Base-by-base conservation (phyloP, 169 alveolate species). In the Babesia gibsoni region DNA sequence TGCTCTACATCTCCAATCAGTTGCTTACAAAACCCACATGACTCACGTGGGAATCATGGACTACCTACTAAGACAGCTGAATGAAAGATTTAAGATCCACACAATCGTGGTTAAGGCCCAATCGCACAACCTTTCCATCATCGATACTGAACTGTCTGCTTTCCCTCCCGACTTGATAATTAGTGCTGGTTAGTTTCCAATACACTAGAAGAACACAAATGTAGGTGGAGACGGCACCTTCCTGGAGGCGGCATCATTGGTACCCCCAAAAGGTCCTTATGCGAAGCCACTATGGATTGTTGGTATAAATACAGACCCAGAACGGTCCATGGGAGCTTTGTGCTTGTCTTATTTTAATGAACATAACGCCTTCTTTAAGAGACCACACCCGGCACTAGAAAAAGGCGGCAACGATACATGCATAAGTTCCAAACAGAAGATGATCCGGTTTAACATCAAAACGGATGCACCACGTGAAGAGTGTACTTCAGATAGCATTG, bases 221-320 rank as follows among this genome's bases (percentile, higher is more conserved):
- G 20, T 18, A 78, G 93, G 93, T 20, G 93, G 93, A 12, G 93
- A 88, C 73, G 93, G 93, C n/a, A 88, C 93, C 12, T 83, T 73
- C 49, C 81, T 88, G 39, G 93, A 88, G 73, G 92, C 93, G 1
- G 91, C 93, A 9, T 72, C 93, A 4, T 43, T 88, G 67, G 56
- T 88, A 20, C 89, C 93, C 20, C 72, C 92, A 3, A 53, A 46
- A 6, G 74, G 54, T 5, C 30, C 33, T 5, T 46, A 35, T 1
- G 25, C 18, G 18, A 33, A 27, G 56, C 81, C 41, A 53, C 37
- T 79, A 29, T 68, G 82, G 83, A 43, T 87, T 27, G 79, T 83
- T n/a, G 93, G 93, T 2, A 16, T 88, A 14, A 88, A 88, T 41
- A 87, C 93, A 20, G 93, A 88, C 61, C 93, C 93, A 1, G 80